Base-by-base conservation (phyloP, 148 eudicot genomes). In the Heliamphora exappendiculata region DNA sequence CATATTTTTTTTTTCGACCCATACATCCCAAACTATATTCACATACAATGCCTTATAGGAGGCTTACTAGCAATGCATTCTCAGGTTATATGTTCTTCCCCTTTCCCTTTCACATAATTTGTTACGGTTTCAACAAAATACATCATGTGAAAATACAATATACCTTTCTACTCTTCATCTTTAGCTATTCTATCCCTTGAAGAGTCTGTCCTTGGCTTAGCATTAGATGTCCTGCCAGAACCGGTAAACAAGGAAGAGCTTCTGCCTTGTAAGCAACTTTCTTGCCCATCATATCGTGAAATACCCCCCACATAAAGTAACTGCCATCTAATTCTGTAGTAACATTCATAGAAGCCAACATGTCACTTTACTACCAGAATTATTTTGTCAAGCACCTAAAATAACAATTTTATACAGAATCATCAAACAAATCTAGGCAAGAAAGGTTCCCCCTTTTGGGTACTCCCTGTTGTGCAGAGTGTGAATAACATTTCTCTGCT, bases 251-350 rank as follows among this genome's bases (percentile, higher is more conserved):
- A 17, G 58, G 24, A 20, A 17, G 22, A 17, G 22, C 24, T 53
- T 53, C 58, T 17, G 69, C 9, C 41, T 65, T 16, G 6, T 33
- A 2, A 65, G 44, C n/a, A 36, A 36, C 26, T n/a, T 67, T 64
- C 68, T 64, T 67, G 45, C 50, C 47, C 50, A 37, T 41, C 45
- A 67, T 17, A 8, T 1, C 1, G 26, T 50, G 71, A n/a, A 67
- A 67, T 37, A 37, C 45, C 12, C 71, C 71, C 71, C 71, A 67
- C 71, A 67, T 37, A n/a, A 67, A 67, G 71, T 67, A 67, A 19
- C 20, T 41, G 19, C 0, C 50, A 41, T 10, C 34, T 22, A 36
- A 41, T 39, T 67, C 71, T 67, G 71, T n/a, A 14, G 41, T 14
- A 33, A 29, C 39, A 63, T 63, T n/a, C 8, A 57, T 4, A 33